Evolutionary conservation across 164 flowering plant species (phyloP).

Genomic region (Liquidambar formosana): DNA sequence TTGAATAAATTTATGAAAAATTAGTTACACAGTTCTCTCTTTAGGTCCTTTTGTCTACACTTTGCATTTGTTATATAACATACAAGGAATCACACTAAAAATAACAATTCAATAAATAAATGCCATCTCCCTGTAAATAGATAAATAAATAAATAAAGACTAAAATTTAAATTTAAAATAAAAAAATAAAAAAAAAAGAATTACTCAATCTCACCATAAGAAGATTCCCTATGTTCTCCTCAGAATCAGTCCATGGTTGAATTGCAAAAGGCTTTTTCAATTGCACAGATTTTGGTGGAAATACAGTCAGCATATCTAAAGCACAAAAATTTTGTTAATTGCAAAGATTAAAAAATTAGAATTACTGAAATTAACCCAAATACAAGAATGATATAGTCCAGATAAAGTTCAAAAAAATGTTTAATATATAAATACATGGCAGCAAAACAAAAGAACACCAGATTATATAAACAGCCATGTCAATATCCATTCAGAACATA

Average conservation of each 20-base stretch:
- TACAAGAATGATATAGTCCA: neutral
- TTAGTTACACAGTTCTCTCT: no score
- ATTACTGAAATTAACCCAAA: neutral
- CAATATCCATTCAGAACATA: no score
- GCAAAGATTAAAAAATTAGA: neutral
- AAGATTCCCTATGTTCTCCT: conserved; percentile 80
- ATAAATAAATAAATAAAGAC: neutral
- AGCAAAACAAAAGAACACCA: no score
- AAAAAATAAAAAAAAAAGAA: no score
- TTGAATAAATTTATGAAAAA: neutral
- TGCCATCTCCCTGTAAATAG: neutral
- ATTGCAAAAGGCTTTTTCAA: conserved; percentile 66
- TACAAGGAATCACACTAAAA: no score
- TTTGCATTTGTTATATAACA: no score
- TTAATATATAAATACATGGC: no score
- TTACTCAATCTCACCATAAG: conserved; percentile 63
- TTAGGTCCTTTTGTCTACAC: no score
- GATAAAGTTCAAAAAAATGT: no score
- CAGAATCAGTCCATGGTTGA: conserved; percentile 79
- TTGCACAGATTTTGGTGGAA: conserved; percentile 69
- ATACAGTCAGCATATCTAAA: conserved; percentile 53
- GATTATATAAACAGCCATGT: no score
- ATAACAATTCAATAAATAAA: neutral
- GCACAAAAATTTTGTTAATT: conserved; percentile 15
- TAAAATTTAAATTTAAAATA: no score